These are phyloP conservation scores for Ramaria sp. DNA, from an alignment of 768 basidiomycete genomes.

Conservation along the genomic window DNA sequence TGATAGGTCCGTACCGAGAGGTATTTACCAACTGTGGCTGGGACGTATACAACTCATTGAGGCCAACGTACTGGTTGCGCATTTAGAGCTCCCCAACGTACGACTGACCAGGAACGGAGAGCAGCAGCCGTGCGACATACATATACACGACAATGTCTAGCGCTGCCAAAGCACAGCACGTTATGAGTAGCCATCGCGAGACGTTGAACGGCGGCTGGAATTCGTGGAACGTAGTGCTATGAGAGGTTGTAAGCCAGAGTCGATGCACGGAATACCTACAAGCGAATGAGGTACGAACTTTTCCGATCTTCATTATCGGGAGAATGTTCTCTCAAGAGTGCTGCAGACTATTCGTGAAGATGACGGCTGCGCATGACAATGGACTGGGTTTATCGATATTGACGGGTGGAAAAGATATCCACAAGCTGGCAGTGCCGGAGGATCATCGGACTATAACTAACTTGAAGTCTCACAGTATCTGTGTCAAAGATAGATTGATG, in stretches of 20 bases:
- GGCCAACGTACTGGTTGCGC: background rate
- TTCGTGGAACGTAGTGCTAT: background rate
- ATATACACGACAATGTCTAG: background rate
- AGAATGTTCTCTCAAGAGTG: background rate
- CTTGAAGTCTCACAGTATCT: no score
- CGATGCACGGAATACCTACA: background rate
- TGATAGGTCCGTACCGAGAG: background rate
- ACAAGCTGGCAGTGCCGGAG: no score
- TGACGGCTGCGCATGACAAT: background rate
- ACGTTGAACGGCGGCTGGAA: conserved; percentile 36
- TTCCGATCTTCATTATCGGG: background rate
- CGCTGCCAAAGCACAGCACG: background rate
- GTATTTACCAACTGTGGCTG: background rate
- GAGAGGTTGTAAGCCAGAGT: background rate
- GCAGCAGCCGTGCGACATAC: background rate
- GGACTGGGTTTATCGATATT: no score
- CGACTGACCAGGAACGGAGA: background rate
- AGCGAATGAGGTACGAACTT: background rate
- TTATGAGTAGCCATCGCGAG: background rate
- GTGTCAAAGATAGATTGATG: no score
- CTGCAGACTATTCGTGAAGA: background rate
- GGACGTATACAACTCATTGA: background rate
- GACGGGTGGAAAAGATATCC: no score
- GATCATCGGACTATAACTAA: no score
- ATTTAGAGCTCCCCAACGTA: background rate